Evolutionary conservation across 163 green algal species (phyloP).

Genomic region (Chlamydomonas reinhardtii): DNA sequence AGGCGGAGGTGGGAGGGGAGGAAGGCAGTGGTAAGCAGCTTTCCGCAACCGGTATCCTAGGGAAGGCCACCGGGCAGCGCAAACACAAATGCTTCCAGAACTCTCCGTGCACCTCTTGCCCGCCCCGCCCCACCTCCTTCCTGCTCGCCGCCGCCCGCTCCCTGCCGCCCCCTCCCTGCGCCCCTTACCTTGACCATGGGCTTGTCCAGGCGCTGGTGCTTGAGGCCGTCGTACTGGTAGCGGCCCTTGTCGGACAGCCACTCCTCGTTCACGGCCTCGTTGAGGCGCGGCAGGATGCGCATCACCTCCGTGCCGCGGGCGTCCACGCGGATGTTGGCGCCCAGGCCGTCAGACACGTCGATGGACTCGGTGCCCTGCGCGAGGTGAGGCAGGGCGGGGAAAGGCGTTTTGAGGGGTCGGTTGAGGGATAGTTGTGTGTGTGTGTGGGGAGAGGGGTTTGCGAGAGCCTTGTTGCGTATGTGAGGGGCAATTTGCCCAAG

Average conservation of each 20-base stretch:
- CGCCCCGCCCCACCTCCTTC: too few species aligned
- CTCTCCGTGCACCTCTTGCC: too few species aligned
- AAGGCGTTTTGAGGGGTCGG: too few species aligned
- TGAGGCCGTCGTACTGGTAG: slow-evolving; percentile 98
- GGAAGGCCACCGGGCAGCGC: too few species aligned
- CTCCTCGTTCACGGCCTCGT: slow-evolving; percentile 99
- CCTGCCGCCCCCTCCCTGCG: not conserved
- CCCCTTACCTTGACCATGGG: slow-evolving; percentile 84
- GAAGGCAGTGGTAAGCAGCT: not conserved
- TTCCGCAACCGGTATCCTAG: too few species aligned
- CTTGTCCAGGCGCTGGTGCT: slow-evolving; percentile 91
- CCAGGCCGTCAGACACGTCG: slow-evolving; percentile 94
- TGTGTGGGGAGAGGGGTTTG: too few species aligned
- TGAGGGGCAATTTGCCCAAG: too few species aligned
- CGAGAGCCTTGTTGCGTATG: too few species aligned
- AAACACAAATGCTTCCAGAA: too few species aligned
- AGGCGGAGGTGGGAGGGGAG: too few species aligned
- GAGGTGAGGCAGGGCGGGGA: too few species aligned
- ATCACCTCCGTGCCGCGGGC: slow-evolving; percentile 91
- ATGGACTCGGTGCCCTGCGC: slow-evolving; percentile 87
- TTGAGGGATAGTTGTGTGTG: too few species aligned
- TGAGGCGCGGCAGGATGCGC: slow-evolving; percentile 93
- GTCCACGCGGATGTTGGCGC: slow-evolving; percentile 90
- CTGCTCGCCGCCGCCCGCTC: not conserved
- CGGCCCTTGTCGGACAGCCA: slow-evolving; percentile 98